phyloP scores from a whole-genome alignment of 306 rosid species.

The Vigna hirtella region DNA sequence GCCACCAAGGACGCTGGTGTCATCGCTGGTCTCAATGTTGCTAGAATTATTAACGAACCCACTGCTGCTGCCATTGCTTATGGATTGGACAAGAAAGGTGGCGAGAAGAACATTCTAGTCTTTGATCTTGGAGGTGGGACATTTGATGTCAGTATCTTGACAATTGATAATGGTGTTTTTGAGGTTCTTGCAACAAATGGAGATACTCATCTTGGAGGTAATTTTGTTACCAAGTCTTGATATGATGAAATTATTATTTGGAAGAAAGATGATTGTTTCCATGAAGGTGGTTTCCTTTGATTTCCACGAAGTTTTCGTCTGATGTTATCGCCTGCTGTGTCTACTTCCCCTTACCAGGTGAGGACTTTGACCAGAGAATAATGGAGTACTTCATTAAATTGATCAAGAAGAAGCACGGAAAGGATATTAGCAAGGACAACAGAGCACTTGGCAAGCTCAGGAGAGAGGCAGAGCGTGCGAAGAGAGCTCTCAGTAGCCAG shows the following conservation, averaged over 20 bases:
- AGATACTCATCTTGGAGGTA: constrained; percentile 99
- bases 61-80: constrained; percentile 98
- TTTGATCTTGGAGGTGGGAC: constrained; percentile 99
- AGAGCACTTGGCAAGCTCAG: constrained; percentile 95
- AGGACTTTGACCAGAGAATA: constrained; percentile 92
- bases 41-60: constrained; percentile 96
- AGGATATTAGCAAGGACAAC: constrained; percentile 98
- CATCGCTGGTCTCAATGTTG: constrained; percentile 95
- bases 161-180: constrained; percentile 96
- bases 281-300: not conserved
- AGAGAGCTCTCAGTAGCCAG: constrained; percentile 99
- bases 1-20: constrained; percentile 99
- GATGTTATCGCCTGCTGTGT: not conserved
- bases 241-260: not conserved
- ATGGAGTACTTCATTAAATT: constrained; percentile 99
- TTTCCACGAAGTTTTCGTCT: too few relatives aligned
- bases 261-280: not conserved
- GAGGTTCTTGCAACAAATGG: constrained; percentile 97
- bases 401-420: constrained; percentile 95
- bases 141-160: constrained; percentile 97
- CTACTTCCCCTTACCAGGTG: constrained; percentile 58
- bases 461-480: constrained; percentile 95
- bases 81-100: constrained; percentile 98
- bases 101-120: constrained; percentile 98
- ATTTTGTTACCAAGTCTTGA: not conserved